Base-by-base conservation (phyloP, 345 rosid species). In the Ceriops decandra region DNA sequence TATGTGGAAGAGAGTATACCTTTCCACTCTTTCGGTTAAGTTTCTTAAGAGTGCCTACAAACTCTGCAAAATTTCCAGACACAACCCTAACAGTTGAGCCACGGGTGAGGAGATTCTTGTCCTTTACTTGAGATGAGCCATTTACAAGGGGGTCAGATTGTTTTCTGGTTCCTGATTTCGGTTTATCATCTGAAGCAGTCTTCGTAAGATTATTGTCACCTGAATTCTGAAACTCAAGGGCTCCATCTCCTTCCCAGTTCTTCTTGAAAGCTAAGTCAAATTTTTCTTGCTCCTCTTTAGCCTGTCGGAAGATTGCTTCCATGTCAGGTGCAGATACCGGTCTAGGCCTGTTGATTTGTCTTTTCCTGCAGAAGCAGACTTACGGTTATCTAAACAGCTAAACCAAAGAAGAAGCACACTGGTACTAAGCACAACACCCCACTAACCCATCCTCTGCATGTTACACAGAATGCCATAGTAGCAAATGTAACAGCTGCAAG, bases 41-140 rank as follows among this genome's bases (percentile, higher is more conserved):
- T 81, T 89, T 91, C 86, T 84, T 85, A 35, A 91, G 76, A 79
- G 57, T 88, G 68, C 97, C 98, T 13, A 75, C 83, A 26, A 81
- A 93, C 67, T 86, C 95, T 0, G 91, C 90, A 62, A 89, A 91
- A 53, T 79, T 83, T 71, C 98, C 98, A 58, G 96, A 87, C 19
- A 85, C 49, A 69, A 93, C 85, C 62, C 85, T 80, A 69, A 93
- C 93, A 27, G 81, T 85, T 69, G 95, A 80, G 68, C 98, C 98
- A 1, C 84, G 73, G 21, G 72, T 72, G 38, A 76, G 84, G 63
- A 68, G 84, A 72, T 83, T 86, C 70, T 70, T 60, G 38, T 5
- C 76, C 71, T 76, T 81, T 53, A 64, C 47, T 63, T 67, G 65
- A 67, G 79, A 30, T 36, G 75, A 69, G 38, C 63, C 68, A 27